Evolutionary conservation across 2,329 filamentous ascomycete genomes (phyloP).

Genomic region (Metarhizium rileyi): DNA sequence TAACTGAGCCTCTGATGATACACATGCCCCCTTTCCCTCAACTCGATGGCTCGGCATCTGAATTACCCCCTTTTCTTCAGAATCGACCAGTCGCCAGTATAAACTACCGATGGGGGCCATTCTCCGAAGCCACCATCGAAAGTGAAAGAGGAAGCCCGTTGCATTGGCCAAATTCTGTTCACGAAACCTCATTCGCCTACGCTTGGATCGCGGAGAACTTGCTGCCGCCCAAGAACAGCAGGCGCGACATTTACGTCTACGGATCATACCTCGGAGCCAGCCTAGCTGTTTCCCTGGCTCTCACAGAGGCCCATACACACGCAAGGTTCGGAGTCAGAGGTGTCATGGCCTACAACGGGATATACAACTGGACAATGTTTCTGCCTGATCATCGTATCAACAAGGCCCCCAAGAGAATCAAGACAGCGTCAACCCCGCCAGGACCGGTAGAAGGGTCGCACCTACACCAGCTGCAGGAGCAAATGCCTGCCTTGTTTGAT

Average conservation of each 20-base stretch:
- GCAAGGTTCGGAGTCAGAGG: constrained; percentile 39
- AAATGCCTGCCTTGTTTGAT: constrained; percentile 35
- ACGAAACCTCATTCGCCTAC: constrained; percentile 46
- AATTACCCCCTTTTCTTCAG: constrained; percentile 32
- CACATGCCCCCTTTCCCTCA: constrained; percentile 43
- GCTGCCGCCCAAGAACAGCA: constrained; percentile 21
- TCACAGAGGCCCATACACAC: constrained; percentile 43
- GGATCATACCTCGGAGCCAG: constrained; percentile 49
- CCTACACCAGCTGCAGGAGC: constrained; percentile 26
- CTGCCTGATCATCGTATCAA: constrained; percentile 42
- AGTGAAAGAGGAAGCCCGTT: constrained; percentile 15
- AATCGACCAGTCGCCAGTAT: constrained; percentile 41
- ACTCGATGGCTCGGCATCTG: constrained; percentile 12
- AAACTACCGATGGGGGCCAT: constrained; percentile 47
- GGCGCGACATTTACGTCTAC: constrained; percentile 36
- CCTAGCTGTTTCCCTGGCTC: constrained; percentile 44
- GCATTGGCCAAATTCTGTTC: constrained; percentile 46
- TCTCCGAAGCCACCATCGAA: constrained; percentile 10
- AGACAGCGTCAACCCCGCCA: constrained; percentile 9
- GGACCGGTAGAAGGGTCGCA: constrained; percentile 22
- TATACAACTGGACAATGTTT: constrained; percentile 57
- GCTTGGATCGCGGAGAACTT: constrained; percentile 40
- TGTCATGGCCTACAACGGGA: constrained; percentile 46
- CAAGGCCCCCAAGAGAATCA: constrained; percentile 11
- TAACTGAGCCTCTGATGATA: constrained; percentile 36